Evolutionary conservation across 371 early-diverging fungal genomes (phyloP).

Genomic region (Syncephalastrum monosporum): DNA sequence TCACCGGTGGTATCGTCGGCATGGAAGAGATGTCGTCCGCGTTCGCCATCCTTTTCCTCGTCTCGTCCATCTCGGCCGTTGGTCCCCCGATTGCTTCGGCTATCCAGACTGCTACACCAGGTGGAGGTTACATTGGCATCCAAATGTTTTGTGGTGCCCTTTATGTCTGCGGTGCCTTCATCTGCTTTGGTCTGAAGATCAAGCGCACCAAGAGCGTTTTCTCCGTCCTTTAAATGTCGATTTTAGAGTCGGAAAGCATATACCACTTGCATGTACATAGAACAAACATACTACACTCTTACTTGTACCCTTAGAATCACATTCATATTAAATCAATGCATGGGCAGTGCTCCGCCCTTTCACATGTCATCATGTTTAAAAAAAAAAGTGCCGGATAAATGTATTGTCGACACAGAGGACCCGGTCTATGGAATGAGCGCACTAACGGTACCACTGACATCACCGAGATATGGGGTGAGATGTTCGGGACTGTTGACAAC

Average conservation of each 20-base stretch:
- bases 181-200: conserved; percentile 17
- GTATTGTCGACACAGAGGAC: no score
- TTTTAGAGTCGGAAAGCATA: neutral
- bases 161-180: conserved; percentile 27
- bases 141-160: conserved; percentile 43
- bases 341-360: no score
- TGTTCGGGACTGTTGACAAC: no score
- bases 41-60: conserved; percentile 53
- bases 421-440: no score
- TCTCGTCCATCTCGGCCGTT: conserved; percentile 34
- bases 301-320: no score
- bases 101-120: conserved; percentile 25
- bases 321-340: no score
- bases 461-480: no score
- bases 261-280: no score
- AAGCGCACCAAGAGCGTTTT: conserved; percentile 10
- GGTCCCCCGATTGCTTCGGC: conserved; percentile 36
- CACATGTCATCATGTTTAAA: no score
- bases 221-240: conserved; percentile 6
- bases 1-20: conserved; percentile 55
- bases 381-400: no score
- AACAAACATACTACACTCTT: no score
- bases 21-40: conserved; percentile 50
- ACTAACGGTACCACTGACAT: no score
- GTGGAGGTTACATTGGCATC: conserved; percentile 31